A percentile compares a stretch with the other conserved stretches of the same genome.
Evolutionary conservation across 2,329 filamentous ascomycete genomes (phyloP).

Genomic region (Bimuria novae-zelandiae): DNA sequence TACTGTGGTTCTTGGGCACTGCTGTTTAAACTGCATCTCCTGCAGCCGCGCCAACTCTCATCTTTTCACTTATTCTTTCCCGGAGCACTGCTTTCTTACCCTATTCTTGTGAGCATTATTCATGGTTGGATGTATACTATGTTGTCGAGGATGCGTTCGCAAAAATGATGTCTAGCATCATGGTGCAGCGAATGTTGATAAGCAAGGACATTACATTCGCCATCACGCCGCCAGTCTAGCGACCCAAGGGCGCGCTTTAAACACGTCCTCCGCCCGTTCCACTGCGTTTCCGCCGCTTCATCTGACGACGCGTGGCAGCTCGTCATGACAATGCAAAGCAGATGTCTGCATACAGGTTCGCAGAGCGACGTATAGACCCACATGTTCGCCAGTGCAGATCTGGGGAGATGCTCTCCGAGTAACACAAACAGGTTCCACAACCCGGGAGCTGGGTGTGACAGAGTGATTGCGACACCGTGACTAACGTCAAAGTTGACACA

Average conservation of each 20-base stretch:
- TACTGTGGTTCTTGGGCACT: neutral
- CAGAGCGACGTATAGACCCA: too few species aligned
- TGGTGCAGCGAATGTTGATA: neutral
- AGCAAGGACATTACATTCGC: neutral
- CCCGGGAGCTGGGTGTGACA: neutral
- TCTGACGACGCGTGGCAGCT: neutral
- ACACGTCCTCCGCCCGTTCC: neutral
- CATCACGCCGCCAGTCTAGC: neutral
- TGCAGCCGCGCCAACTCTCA: too few species aligned
- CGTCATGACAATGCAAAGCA: neutral
- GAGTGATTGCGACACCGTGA: neutral
- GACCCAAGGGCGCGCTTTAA: neutral
- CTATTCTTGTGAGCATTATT: too few species aligned
- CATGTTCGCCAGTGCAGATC: too few species aligned
- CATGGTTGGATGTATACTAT: too few species aligned
- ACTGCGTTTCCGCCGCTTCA: neutral
- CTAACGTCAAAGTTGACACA: neutral
- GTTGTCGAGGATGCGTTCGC: too few species aligned
- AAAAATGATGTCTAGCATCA: neutral
- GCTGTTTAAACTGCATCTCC: too few species aligned
- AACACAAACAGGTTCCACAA: neutral
- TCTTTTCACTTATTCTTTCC: too few species aligned
- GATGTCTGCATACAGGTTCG: too few species aligned
- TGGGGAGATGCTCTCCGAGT: neutral
- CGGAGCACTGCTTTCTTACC: neutral